A percentile compares a stretch with the other conserved stretches of the same genome.
phyloP scores from a whole-genome alignment of 2,329 filamentous ascomycete species.

The Colletotrichum tamarilloi region DNA sequence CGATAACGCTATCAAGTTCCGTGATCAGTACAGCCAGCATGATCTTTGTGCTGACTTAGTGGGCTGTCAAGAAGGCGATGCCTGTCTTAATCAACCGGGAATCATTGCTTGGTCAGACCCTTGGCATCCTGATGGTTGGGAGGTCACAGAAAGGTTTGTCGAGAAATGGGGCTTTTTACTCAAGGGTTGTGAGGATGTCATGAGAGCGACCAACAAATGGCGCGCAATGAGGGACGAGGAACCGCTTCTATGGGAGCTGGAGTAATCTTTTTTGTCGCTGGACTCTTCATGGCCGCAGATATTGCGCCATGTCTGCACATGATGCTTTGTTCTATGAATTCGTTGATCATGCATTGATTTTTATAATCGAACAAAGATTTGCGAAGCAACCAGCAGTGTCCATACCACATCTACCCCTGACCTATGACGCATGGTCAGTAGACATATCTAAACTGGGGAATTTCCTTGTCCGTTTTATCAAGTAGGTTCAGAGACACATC shows the following conservation, averaged over 20 bases:
- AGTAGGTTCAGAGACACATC: constrained; percentile 50
- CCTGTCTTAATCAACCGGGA: constrained; percentile 12
- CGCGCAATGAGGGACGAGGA: constrained; percentile 33
- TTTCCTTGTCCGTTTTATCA: constrained; percentile 67
- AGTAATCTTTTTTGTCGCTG: neutral
- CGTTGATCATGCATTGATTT: neutral
- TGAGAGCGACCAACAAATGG: constrained; percentile 52
- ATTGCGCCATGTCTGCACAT: neutral
- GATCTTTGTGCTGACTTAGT: constrained; percentile 24
- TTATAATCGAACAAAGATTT: neutral
- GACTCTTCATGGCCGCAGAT: neutral
- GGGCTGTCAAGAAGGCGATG: neutral
- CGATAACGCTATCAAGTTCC: constrained; percentile 41
- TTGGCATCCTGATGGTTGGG: constrained; percentile 57
- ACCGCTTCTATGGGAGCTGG: constrained; percentile 26
- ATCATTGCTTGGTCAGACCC: constrained; percentile 40
- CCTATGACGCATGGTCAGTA: constrained; percentile 36
- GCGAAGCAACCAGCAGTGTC: no score
- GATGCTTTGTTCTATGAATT: neutral
- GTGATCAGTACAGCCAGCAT: constrained; percentile 13
- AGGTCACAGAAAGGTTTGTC: constrained; percentile 56
- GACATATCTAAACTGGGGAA: constrained; percentile 64
- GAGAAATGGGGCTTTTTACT: constrained; percentile 56
- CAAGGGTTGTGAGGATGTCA: constrained; percentile 48
- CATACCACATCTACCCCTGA: neutral